These are phyloP conservation scores for Jatropha podagrica DNA, from an alignment of 441 rosid species.

Conservation along the genomic window DNA sequence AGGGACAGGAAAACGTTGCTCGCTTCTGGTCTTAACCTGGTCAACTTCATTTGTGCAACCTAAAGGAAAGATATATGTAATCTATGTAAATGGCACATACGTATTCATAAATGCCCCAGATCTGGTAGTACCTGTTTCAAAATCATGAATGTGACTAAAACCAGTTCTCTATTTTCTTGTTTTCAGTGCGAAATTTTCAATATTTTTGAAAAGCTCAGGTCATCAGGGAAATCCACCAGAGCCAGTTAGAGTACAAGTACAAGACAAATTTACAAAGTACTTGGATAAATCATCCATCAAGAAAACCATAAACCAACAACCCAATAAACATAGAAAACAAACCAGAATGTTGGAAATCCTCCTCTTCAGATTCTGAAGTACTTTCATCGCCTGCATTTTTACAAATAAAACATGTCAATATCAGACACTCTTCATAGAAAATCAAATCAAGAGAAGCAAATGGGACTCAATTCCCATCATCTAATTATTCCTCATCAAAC, in stretches of 20 bases:
- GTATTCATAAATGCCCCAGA: background rate
- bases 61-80: slow-evolving; percentile 13
- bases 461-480: background rate
- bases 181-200: background rate
- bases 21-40: slow-evolving; percentile 38
- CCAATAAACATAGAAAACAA: slow-evolving; percentile 17
- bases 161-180: background rate
- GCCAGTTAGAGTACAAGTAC: background rate
- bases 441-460: background rate
- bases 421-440: background rate
- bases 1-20: slow-evolving; percentile 52
- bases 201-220: too few relatives aligned
- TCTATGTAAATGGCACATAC: slow-evolving; percentile 1
- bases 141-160: background rate
- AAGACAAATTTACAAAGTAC: background rate
- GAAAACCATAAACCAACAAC: background rate
- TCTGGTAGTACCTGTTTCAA: background rate
- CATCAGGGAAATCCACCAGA: slow-evolving; percentile 5
- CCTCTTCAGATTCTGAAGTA: slow-evolving; percentile 38
- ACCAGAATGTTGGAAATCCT: slow-evolving; percentile 41
- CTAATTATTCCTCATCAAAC: background rate
- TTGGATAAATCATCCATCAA: background rate
- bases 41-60: slow-evolving; percentile 33
- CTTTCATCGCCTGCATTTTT: slow-evolving; percentile 48
- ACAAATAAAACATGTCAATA: slow-evolving; percentile 10